Evolutionary conservation across 73 alveolate genomes (phyloP).

Genomic region (Paramecium primaurelia): DNA sequence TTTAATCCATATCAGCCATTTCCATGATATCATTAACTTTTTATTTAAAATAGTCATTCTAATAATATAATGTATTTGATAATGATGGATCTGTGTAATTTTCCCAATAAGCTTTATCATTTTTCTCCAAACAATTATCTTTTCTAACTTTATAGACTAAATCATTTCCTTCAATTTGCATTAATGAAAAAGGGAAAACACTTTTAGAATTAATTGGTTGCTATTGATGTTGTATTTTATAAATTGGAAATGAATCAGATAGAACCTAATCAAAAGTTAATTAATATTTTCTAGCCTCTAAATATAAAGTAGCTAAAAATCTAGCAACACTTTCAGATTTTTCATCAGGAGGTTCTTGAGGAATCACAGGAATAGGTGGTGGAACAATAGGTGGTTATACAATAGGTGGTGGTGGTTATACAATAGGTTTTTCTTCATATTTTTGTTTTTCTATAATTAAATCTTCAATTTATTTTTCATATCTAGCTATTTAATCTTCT

Average conservation of each 20-base stretch:
- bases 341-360: constrained; percentile 24
- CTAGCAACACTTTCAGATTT: constrained; percentile 28
- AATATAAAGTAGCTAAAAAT: constrained; percentile 6
- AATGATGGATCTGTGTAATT: background rate
- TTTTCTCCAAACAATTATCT: background rate
- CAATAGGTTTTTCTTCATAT: constrained; percentile 9
- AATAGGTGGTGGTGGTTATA: background rate
- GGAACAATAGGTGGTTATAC: background rate
- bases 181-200: background rate
- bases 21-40: constrained; percentile 10
- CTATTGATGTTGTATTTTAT: background rate
- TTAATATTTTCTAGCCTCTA: constrained; percentile 9
- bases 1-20: constrained; percentile 51
- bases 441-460: background rate
- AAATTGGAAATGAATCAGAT: background rate
- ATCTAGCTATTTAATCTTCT: background rate
- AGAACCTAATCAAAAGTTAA: background rate
- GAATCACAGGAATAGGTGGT: background rate
- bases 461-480: background rate
- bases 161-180: background rate
- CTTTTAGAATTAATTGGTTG: background rate
- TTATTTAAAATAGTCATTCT: background rate
- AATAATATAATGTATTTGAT: background rate
- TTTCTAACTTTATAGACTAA: background rate
- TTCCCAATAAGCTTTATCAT: background rate